A percentile compares a stretch with the other conserved stretches of the same genome.
Conservation (phyloP, 805 yeast genomes). For the Helenozyma rhizophorensis region DNA sequence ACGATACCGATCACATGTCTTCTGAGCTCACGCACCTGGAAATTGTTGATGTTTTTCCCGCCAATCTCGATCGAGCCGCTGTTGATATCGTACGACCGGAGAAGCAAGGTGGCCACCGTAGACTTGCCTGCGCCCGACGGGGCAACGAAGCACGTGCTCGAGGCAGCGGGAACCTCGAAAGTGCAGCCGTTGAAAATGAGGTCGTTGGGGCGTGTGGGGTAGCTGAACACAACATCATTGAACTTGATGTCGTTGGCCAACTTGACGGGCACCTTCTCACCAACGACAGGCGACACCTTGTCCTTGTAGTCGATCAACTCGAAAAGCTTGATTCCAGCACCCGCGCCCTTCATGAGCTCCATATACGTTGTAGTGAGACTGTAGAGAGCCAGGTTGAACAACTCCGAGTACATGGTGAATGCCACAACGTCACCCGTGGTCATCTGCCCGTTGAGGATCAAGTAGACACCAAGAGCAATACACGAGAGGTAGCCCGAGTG, state of each 20-base stretch:
- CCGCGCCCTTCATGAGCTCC: conserved; percentile 46
- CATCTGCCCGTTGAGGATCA: conserved; percentile 40
- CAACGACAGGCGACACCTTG: conserved; percentile 33
- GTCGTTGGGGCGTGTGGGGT: conserved; percentile 37
- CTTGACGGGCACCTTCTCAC: conserved; percentile 20
- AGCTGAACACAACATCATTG: conserved; percentile 36
- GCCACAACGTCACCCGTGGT: conserved; percentile 46
- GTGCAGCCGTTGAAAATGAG: conserved; percentile 34
- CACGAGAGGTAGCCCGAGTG: conserved; percentile 42
- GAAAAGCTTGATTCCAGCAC: conserved; percentile 42
- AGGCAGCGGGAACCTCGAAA: conserved; percentile 30
- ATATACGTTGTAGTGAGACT: conserved; percentile 42
- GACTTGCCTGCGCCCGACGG: conserved; percentile 62
- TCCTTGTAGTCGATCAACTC: conserved; percentile 37
- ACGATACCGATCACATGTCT: conserved; percentile 50
- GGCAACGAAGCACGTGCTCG: conserved; percentile 45
- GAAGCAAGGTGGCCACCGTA: conserved; percentile 50
- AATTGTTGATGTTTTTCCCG: conserved; percentile 43
- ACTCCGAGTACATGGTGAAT: conserved; percentile 42
- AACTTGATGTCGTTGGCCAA: conserved; percentile 33
- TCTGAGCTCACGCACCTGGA: conserved; percentile 48
- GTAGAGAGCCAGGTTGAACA: conserved; percentile 41
- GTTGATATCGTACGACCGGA: conserved; percentile 49
- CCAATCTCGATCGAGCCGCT: conserved; percentile 49
- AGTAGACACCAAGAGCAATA: conserved; percentile 39